Conservation (phyloP, 2,329 filamentous ascomycete genomes). For the Microdochium trichocladiopsis region DNA sequence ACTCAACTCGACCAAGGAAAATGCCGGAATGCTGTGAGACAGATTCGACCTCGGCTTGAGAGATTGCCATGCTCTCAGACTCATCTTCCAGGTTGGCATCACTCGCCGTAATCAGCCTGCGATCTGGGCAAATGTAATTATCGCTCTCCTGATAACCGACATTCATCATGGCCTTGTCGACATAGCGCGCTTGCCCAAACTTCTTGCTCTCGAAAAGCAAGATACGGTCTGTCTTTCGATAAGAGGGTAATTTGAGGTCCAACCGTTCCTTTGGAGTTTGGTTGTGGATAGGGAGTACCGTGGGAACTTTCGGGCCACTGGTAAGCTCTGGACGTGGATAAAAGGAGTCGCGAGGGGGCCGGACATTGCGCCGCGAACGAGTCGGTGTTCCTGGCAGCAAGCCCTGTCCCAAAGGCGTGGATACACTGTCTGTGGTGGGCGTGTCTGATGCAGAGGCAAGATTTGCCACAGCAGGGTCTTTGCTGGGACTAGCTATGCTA, state of each 20-base stretch:
- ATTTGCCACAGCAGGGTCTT: constrained; percentile 34
- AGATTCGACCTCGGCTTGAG: constrained; percentile 51
- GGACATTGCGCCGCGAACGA: constrained; percentile 30
- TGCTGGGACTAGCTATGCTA: constrained; percentile 32
- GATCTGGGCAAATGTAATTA: constrained; percentile 72
- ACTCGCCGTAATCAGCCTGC: constrained; percentile 58
- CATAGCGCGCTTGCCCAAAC: constrained; percentile 80
- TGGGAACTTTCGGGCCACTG: constrained; percentile 46
- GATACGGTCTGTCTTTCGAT: constrained; percentile 72
- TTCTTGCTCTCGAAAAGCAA: constrained; percentile 77
- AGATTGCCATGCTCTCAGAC: constrained; percentile 33
- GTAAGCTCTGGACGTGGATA: constrained; percentile 42
- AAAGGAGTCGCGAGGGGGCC: constrained; percentile 45
- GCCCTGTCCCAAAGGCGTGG: constrained; percentile 13
- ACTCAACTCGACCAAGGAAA: constrained; percentile 79
- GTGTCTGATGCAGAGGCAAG: constrained; percentile 28
- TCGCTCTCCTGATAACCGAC: constrained; percentile 96
- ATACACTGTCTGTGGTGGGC: constrained; percentile 27
- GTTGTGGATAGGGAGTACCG: constrained; percentile 68
- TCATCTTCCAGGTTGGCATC: constrained; percentile 56
- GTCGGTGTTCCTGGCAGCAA: constrained; percentile 27
- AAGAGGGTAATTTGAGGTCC: constrained; percentile 69
- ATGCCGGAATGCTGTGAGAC: constrained; percentile 33
- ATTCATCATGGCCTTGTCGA: constrained; percentile 93
- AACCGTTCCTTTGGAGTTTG: constrained; percentile 75